These are phyloP conservation scores for Pleodorina starrii DNA, from an alignment of 139 green algal genomes.

Conservation along the genomic window DNA sequence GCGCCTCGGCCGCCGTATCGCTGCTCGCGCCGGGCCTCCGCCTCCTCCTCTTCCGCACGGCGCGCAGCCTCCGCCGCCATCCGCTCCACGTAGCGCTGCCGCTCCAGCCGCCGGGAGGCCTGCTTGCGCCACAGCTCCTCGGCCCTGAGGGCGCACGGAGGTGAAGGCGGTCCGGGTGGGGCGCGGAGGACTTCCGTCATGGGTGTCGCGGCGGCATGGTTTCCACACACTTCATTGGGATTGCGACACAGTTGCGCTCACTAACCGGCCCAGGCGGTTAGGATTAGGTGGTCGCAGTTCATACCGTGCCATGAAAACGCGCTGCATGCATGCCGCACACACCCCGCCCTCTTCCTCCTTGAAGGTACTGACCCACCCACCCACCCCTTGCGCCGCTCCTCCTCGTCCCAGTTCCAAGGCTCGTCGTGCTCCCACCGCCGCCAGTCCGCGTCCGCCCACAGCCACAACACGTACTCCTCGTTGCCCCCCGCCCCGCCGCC, in stretches of 20 bases:
- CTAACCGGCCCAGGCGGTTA: no score
- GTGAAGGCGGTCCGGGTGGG: no score
- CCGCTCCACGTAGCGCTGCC: constrained; percentile 49
- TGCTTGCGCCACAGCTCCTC: constrained; percentile 70
- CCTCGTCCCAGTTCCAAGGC: constrained; percentile 71
- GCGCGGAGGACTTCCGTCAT: no score
- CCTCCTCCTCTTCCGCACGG: constrained; percentile 49
- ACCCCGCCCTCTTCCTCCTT: no score
- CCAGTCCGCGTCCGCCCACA: constrained; percentile 82
- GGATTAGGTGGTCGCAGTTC: no score
- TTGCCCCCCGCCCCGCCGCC: not conserved
- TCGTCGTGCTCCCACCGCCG: constrained; percentile 78
- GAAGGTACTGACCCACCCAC: no score
- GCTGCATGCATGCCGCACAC: no score
- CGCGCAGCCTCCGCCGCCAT: constrained; percentile 50
- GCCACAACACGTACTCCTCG: constrained; percentile 68
- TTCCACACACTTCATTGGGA: no score
- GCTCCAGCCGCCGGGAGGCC: constrained; percentile 58
- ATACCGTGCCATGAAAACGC: no score
- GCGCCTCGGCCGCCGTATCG: constrained; percentile 16
- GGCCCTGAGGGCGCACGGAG: constrained; percentile 41
- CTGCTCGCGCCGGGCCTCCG: constrained; percentile 23
- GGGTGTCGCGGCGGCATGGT: no score
- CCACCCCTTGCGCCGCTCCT: constrained; percentile 64
- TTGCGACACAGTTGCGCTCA: no score